Evolutionary conservation across 768 basidiomycete species (phyloP).

Genomic region (Dentipellis sp.): DNA sequence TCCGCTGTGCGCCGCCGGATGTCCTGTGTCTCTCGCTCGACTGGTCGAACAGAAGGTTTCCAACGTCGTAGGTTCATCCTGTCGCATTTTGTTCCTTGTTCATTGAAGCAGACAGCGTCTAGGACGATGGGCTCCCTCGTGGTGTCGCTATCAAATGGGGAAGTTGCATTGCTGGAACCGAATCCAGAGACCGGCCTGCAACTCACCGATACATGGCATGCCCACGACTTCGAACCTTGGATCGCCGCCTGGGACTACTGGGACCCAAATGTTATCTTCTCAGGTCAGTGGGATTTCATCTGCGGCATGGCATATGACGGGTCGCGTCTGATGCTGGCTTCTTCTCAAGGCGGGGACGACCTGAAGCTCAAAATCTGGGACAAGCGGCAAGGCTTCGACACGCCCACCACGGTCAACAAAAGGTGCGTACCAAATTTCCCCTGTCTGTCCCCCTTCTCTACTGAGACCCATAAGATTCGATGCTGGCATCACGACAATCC

Average conservation of each 20-base stretch:
- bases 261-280: constrained; percentile 72
- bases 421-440: constrained; percentile 29
- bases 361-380: constrained; percentile 90
- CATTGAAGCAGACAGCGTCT: neutral
- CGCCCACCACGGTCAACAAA: constrained; percentile 66
- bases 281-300: constrained; percentile 39
- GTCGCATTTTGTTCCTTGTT: neutral
- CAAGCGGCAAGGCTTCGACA: constrained; percentile 48
- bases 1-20: constrained; percentile 42
- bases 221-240: constrained; percentile 95
- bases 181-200: constrained; percentile 34
- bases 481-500: constrained; percentile 87
- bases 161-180: constrained; percentile 49
- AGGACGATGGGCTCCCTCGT: constrained; percentile 54
- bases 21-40: constrained; percentile 85
- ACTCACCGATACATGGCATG: constrained; percentile 60
- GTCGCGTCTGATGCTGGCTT: too few species aligned
- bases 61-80: constrained; percentile 32
- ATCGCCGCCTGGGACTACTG: constrained; percentile 87
- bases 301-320: too few species aligned
- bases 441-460: neutral
- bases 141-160: constrained; percentile 78
- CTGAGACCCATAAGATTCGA: constrained; percentile 53
- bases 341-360: constrained; percentile 81
- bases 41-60: constrained; percentile 69